Evolutionary conservation across 2,329 filamentous ascomycete species (phyloP).

Genomic region (Aureobasidium sp.): DNA sequence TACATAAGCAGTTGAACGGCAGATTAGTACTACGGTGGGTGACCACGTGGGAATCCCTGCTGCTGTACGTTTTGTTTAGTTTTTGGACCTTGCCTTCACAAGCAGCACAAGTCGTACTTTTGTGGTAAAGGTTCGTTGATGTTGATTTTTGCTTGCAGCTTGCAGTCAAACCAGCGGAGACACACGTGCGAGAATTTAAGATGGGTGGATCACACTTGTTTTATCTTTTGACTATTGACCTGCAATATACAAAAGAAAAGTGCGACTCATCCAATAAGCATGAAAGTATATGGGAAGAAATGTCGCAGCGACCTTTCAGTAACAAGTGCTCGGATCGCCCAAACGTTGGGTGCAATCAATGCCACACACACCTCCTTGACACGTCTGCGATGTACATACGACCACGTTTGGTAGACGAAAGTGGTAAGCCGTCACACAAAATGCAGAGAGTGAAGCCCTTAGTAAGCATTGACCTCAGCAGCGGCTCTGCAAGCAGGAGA

Average conservation of each 20-base stretch:
- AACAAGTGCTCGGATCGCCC: background rate
- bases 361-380: background rate
- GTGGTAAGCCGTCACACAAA: background rate
- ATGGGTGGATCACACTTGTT: background rate
- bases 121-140: no score
- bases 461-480: background rate
- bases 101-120: no score
- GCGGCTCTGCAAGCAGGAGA: background rate
- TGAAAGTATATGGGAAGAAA: background rate
- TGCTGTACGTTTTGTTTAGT: no score
- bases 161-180: background rate
- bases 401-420: background rate
- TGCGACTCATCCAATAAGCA: background rate
- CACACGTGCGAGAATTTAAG: background rate
- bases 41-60: no score
- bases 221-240: background rate
- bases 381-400: background rate
- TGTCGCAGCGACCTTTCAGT: background rate
- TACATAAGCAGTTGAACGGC: no score
- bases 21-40: no score
- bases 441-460: background rate
- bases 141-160: no score
- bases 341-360: background rate
- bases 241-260: background rate
- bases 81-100: no score